These are phyloP conservation scores for Aphanomyces invadans DNA, from an alignment of 352 stramenopile species.

Conservation along the genomic window DNA sequence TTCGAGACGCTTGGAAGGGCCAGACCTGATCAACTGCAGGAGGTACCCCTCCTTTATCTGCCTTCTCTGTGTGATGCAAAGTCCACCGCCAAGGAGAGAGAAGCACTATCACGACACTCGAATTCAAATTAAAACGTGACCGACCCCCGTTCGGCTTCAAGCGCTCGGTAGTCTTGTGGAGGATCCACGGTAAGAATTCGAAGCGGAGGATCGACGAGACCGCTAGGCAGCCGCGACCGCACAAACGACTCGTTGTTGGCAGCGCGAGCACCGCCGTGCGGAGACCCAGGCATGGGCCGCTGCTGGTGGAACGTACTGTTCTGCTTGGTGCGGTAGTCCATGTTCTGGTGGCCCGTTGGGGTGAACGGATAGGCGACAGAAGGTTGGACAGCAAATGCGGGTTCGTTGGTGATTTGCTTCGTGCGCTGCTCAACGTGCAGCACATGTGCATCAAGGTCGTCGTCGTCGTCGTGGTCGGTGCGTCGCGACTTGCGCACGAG, in stretches of 20 bases:
- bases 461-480: slow-evolving; percentile 20
- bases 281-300: background rate
- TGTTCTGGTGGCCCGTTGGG: background rate
- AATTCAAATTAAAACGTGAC: slow-evolving; percentile 14
- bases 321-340: slow-evolving; percentile 43
- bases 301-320: slow-evolving; percentile 34
- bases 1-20: too few relatives aligned
- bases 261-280: background rate
- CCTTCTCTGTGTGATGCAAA: too few relatives aligned
- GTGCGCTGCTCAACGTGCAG: slow-evolving; percentile 6
- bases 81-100: background rate
- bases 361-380: background rate
- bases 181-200: background rate
- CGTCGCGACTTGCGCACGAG: slow-evolving; percentile 19
- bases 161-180: background rate
- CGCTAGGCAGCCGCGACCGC: background rate
- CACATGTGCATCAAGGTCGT: slow-evolving; percentile 2
- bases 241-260: slow-evolving; percentile 3
- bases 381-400: background rate
- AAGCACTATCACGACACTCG: background rate
- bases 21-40: too few relatives aligned
- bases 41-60: too few relatives aligned
- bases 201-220: background rate
- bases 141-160: background rate
- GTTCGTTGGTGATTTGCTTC: slow-evolving; percentile 25